Evolutionary conservation across 305 asterid genomes (phyloP), one percentile per base, ranked within the genome.

Genomic region (Fraxinus greggii): DNA sequence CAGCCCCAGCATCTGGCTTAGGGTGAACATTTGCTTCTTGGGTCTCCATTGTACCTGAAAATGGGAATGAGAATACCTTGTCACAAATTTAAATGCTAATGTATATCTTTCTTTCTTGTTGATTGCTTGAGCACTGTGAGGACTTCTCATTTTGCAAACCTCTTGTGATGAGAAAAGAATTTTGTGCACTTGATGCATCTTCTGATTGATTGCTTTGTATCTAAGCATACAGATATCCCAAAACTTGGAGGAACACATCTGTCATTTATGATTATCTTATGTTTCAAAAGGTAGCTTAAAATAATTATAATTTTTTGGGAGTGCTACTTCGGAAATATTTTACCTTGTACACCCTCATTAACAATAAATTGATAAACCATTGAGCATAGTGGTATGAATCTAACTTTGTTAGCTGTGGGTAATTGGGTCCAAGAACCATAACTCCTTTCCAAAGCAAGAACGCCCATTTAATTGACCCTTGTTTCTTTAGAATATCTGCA

Each of bases 51-150:
- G 65, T 56, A 56, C 65, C 26, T 56, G 65, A 56, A 56, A 56
- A 56, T 56, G 24, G 26, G 65, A 56, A 56, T 6, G 26, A 56
- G 26, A n/a, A 56, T 6, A 56, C 65, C 65, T 56, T 56, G 3
- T 1, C 65, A 56, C 23, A 56, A n/a, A 54, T 67, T 36, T 38
- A 74, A 76, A 35, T 40, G 59, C 10, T 42, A 72, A 4, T 72
- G 33, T 38, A 33, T 61, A 33, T 36, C 33, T 12, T 33, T 7
- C 75, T 45, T n/a, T 69, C 23, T 51, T 7, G 17, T 75, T 15
- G 82, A 70, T 70, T 76, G 73, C 72, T 54, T 45, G 70, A 29
- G 36, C 79, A 23, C 73, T 70, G 21, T n/a, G 32, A n/a, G 26
- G 54, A 48, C 4, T 29, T 29, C 19, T 63, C 77, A 9, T 2